These are phyloP conservation scores for Coemansia sp. DNA, from an alignment of 192 early-diverging fungal genomes.

Conservation along the genomic window DNA sequence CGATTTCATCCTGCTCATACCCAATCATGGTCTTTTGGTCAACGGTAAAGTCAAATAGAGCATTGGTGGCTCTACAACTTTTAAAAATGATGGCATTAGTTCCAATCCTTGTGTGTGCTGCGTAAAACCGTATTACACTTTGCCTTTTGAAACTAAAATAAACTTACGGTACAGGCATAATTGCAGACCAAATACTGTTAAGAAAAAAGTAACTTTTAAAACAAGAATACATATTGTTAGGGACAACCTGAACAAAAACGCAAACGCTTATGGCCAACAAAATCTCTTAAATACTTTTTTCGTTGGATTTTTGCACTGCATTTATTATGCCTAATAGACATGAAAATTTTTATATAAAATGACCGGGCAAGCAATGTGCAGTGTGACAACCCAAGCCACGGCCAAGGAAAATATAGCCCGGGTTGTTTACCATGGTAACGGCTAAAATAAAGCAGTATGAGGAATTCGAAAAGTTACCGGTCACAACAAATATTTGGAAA, in stretches of 20 bases:
- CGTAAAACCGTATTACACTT: too few relatives aligned
- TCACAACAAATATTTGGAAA: neutral
- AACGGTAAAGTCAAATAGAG: neutral
- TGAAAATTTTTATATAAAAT: neutral
- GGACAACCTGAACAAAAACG: neutral
- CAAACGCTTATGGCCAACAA: too few relatives aligned
- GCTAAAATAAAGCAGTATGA: neutral
- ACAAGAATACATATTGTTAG: neutral
- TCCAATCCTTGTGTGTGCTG: neutral
- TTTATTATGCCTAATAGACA: too few relatives aligned
- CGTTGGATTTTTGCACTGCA: too few relatives aligned
- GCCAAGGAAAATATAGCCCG: neutral
- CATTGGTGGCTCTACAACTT: neutral
- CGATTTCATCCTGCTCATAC: slow-evolving; percentile 2
- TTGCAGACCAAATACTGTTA: neutral
- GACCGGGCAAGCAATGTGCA: neutral
- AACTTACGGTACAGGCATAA: neutral
- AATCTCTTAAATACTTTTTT: too few relatives aligned
- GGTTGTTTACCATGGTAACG: neutral
- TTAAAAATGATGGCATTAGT: neutral
- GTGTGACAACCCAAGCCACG: neutral
- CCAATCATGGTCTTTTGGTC: neutral
- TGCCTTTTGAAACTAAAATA: neutral
- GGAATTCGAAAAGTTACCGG: neutral
- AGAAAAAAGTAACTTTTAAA: neutral